These are phyloP conservation scores for Hippophae rhamnoides DNA, from an alignment of 306 rosid genomes.

Conservation along the genomic window DNA sequence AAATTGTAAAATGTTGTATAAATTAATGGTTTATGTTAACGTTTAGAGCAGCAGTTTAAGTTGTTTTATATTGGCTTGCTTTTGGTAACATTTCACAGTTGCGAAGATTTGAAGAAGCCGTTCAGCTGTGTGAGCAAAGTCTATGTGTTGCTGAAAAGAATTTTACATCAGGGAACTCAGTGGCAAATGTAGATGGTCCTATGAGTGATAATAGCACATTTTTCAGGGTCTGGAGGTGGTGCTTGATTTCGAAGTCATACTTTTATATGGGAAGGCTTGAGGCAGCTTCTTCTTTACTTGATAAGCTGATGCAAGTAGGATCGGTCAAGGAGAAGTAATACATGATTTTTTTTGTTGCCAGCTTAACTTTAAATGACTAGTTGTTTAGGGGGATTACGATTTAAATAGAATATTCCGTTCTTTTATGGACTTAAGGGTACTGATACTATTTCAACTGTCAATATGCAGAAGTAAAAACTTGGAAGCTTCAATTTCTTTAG, in stretches of 20 bases:
- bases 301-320: conserved; percentile 49
- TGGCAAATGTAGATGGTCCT: conserved; percentile 22
- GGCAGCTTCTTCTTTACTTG: conserved; percentile 60
- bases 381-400: not conserved
- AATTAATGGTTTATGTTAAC: not conserved
- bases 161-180: conserved; percentile 24
- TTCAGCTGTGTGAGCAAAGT: conserved; percentile 71
- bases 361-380: conserved; percentile 14
- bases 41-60: not conserved
- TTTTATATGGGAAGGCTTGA: conserved; percentile 81
- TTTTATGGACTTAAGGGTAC: conserved; percentile 19
- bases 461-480: conserved; percentile 38
- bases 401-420: conserved; percentile 12
- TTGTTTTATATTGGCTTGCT: not conserved
- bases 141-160: conserved; percentile 64
- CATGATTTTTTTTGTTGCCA: not conserved
- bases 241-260: conserved; percentile 69
- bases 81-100: conserved; percentile 46
- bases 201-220: conserved; percentile 22
- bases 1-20: not conserved
- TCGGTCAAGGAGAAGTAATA: conserved; percentile 46
- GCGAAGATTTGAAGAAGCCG: conserved; percentile 61
- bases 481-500: conserved; percentile 37
- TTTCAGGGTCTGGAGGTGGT: conserved; percentile 73
- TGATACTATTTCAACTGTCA: conserved; percentile 23